Percentiles rank a stretch among this genome's conserved stretches.
Conservation (phyloP, 2,329 filamentous ascomycete genomes). For the Alternaria gaisen region DNA sequence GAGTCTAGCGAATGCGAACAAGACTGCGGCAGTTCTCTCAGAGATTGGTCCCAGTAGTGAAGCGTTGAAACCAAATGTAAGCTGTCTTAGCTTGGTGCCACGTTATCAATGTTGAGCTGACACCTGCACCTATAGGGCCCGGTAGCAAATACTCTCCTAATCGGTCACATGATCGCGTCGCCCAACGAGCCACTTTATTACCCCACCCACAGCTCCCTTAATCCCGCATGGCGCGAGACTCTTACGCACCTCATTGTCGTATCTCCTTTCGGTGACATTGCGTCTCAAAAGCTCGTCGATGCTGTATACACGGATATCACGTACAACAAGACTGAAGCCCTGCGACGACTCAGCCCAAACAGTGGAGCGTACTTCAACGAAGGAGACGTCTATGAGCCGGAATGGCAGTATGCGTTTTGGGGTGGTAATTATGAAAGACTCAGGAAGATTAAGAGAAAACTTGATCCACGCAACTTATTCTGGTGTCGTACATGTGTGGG, state of each 20-base stretch:
- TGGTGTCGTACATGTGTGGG: conserved; percentile 41
- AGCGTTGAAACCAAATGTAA: conserved; percentile 23
- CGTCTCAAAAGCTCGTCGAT: conserved; percentile 14
- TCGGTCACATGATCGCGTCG: conserved; percentile 36
- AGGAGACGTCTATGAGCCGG: conserved; percentile 32
- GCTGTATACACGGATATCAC: conserved; percentile 31
- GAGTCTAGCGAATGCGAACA: conserved; percentile 25
- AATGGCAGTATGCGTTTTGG: conserved; percentile 39
- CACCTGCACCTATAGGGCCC: conserved; percentile 11
- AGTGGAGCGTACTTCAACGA: conserved; percentile 45
- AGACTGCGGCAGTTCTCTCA: conserved; percentile 24
- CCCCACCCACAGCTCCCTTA: conserved; percentile 25
- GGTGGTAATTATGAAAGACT: conserved; percentile 30
- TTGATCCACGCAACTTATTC: conserved; percentile 33
- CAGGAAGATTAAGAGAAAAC: conserved; percentile 27
- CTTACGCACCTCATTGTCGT: conserved; percentile 32
- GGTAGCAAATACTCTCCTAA: conserved; percentile 26
- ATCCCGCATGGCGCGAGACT: conserved; percentile 38
- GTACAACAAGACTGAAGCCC: conserved; percentile 22
- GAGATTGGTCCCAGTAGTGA: conserved; percentile 28
- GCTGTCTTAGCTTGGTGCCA: neutral
- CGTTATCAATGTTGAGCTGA: conserved; percentile 1
- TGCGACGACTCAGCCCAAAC: conserved; percentile 29
- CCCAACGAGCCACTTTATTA: conserved; percentile 25
- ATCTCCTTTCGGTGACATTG: conserved; percentile 23